Base-by-base conservation (phyloP, 1,284 basidiomycete genomes). In the Apiotrichum montevideense region DNA sequence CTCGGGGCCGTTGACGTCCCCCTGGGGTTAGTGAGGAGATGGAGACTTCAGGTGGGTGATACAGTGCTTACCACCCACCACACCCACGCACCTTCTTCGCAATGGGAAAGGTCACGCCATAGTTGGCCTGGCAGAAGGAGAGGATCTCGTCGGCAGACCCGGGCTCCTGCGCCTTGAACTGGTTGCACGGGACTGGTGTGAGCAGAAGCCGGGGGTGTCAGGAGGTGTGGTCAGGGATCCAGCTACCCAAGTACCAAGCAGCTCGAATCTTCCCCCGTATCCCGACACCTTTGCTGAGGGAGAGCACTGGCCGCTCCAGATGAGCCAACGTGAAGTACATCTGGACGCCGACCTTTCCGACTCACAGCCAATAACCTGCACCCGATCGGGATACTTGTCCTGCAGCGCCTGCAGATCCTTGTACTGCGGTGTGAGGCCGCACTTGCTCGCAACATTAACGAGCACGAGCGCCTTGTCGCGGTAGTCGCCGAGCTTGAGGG, bases 371-470 rank as follows among this genome's bases (percentile, higher is more conserved):
- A 95, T 80, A 65, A 94, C 83, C 58, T 85, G 80, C 54, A 95
- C 81, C 14, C 81, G 87, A 58, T 83, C 80, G 65, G 87, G 85
- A 79, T 92, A 86, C 75, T 91, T 90, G 64, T 92, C 84, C 75
- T 93, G 84, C 39, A 96, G 77, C 6, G 79, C 79, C 77, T 96
- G 88, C 21, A 96, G 82, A 62, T 88, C 88, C 71, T 84, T 87
- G 78, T 93, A 93, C 75, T 95, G 91, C 8, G 88, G 87, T 6
- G 90, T 91, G 68, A 93, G 90, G 35, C 90, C 74, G 53, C 75
- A 77, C 56, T 73, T 72, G 61, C 65, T 68, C 21, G 75, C 75
- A 46, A 76, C 74, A 57, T 77, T 77, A 66, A 77, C 75, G 44
- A 77, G 69, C 32, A 77, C 57, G 35, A 77, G 62, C 14, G 67